Base-by-base conservation (phyloP, 1,139 yeast species). In the Yamadazyma trypodendri region DNA sequence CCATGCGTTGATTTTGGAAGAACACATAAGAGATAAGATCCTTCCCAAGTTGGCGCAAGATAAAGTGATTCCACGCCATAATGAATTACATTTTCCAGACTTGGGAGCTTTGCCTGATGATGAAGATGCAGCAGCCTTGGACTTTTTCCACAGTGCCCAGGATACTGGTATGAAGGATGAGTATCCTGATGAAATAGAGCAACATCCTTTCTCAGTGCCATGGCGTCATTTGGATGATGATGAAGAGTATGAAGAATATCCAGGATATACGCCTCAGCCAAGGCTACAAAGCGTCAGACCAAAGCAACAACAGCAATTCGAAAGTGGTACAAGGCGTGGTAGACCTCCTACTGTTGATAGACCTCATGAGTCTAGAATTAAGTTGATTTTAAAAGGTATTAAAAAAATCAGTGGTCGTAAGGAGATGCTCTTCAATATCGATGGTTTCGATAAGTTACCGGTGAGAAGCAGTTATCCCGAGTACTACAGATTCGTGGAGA, bases 271-370 rank as follows among this genome's bases (percentile, higher is more conserved):
- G 16, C 45, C 45, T n/a, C 43, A 42, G 32, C 43, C 45, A 14
- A 31, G 35, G 11, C 10, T 28, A 20, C 31, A 14, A 11, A 18
- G 31, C 28, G 28, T 29, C 12, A 27, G 32, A 28, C 25, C 37
- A 18, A 40, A 37, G 16, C 18, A 24, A 6, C 36, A 33, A 22
- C 29, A 27, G 15, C 37, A 34, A 16, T 36, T 30, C 16, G 85
- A 79, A 44, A 72, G 78, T 38, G 84, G 89, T 46, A 79, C 79
- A 37, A 81, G 87, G 59, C 74, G 97, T 54, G 97, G 97, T 30
- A 78, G 97, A 54, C 97, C 97, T 7, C 97, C 97, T 1, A 86
- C 90, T 38, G 94, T 90, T 40, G 97, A 90, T 60, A 81, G 85
- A 52, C 97, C 97, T 4, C 90, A 84, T 60, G 97, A 92, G 61